phyloP scores from a whole-genome alignment of 805 yeast species.

The Ascoidea rubescens region DNA sequence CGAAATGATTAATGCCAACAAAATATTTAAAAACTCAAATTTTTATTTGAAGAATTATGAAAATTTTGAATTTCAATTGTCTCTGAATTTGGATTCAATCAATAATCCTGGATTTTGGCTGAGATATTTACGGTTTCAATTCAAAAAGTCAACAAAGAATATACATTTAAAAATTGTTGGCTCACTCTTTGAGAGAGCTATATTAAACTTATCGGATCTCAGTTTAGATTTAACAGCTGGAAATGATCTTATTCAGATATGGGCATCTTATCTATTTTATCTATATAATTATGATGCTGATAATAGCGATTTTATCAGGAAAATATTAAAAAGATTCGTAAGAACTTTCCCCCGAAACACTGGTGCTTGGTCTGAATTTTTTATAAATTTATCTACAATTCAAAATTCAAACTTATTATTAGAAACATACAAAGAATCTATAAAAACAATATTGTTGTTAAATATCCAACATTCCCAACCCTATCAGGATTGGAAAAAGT shows the following conservation, averaged over 20 bases:
- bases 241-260: conserved; percentile 14
- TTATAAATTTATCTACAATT: too few relatives aligned
- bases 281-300: conserved; percentile 14
- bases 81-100: background rate
- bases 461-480: background rate
- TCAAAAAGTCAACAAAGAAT: conserved; percentile 12
- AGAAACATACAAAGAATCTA: conserved; percentile 4
- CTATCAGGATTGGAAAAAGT: conserved; percentile 22
- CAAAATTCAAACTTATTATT: conserved; percentile 5
- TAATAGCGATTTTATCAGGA: background rate
- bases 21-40: conserved; percentile 19
- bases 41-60: conserved; percentile 21
- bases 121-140: conserved; percentile 19
- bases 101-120: conserved; percentile 17
- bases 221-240: conserved; percentile 1
- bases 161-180: conserved; percentile 6
- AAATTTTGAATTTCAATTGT: conserved; percentile 18
- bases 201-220: conserved; percentile 4
- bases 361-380: too few relatives aligned
- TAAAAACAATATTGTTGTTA: too few relatives aligned
- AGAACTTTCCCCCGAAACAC: too few relatives aligned
- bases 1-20: conserved; percentile 24
- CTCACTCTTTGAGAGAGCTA: conserved; percentile 21
- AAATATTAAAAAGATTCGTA: too few relatives aligned
- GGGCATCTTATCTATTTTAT: conserved; percentile 19